phyloP scores from a whole-genome alignment of 805 yeast genomes.

The Metschnikowia lochheadii region DNA sequence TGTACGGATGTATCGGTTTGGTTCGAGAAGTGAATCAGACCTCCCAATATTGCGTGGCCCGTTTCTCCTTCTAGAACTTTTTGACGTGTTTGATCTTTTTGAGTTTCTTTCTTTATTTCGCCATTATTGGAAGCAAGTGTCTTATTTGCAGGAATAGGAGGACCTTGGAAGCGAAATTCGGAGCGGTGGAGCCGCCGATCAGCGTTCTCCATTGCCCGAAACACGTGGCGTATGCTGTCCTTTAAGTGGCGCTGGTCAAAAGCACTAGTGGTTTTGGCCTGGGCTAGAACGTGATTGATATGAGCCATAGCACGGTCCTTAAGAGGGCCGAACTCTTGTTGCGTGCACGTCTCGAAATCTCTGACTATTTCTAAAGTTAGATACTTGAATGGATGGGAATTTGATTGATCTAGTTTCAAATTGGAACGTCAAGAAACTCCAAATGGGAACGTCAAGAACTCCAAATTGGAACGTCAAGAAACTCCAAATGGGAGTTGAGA shows the following conservation, averaged over 20 bases:
- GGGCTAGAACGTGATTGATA: constrained; percentile 9
- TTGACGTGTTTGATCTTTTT: too few relatives aligned
- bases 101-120: too few relatives aligned
- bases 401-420: too few relatives aligned
- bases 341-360: neutral
- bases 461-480: too few relatives aligned
- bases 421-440: too few relatives aligned
- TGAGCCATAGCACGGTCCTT: constrained; percentile 10
- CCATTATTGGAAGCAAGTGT: neutral
- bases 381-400: too few relatives aligned
- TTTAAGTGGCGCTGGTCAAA: constrained; percentile 24
- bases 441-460: too few relatives aligned
- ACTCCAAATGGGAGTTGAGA: neutral
- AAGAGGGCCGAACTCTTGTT: neutral
- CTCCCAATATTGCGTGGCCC: too few relatives aligned
- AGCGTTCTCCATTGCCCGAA: constrained; percentile 21
- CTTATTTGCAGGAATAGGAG: constrained; percentile 19
- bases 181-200: constrained; percentile 12
- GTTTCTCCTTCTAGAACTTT: too few relatives aligned
- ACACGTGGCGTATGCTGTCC: constrained; percentile 17
- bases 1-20: neutral
- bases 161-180: constrained; percentile 28
- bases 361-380: neutral
- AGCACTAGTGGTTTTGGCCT: constrained; percentile 1
- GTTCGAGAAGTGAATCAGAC: neutral